Percentiles rank a stretch among this genome's conserved stretches.
Conservation (phyloP, 73 alveolate genomes). For the Uronychia setigera region DNA sequence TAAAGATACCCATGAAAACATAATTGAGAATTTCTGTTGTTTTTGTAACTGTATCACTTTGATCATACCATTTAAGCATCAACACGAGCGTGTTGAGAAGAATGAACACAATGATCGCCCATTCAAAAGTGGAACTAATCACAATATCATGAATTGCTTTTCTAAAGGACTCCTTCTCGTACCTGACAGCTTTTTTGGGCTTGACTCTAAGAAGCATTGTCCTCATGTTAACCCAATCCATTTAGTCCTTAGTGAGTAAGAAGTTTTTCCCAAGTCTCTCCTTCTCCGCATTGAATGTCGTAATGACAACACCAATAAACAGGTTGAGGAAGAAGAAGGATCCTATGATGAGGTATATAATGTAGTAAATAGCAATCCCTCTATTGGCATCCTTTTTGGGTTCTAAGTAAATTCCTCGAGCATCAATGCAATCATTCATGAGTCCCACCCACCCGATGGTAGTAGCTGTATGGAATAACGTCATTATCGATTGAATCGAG, state of each 20-base stretch:
- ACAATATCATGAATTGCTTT: neutral
- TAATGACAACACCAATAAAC: constrained; percentile 20
- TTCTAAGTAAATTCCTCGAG: constrained; percentile 36
- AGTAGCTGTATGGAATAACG: constrained; percentile 54
- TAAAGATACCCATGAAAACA: constrained; percentile 37
- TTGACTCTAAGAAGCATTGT: neutral
- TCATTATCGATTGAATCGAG: constrained; percentile 49
- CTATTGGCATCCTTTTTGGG: constrained; percentile 27
- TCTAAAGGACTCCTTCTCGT: too few species aligned
- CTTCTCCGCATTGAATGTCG: constrained; percentile 6
- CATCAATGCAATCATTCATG: constrained; percentile 60
- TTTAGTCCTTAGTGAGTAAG: constrained; percentile 7
- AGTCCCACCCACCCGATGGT: constrained; percentile 65
- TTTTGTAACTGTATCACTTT: neutral
- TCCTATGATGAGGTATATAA: neutral
- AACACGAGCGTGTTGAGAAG: constrained; percentile 22
- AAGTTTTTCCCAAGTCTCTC: neutral
- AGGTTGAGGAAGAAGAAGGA: constrained; percentile 11
- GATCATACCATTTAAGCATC: constrained; percentile 23
- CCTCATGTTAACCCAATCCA: constrained; percentile 5
- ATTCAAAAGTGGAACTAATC: neutral
- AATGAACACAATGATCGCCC: constrained; percentile 10
- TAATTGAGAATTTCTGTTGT: constrained; percentile 19
- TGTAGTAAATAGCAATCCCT: constrained; percentile 50
- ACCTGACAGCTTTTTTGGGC: neutral